Evolutionary conservation across 2,329 filamentous ascomycete genomes (phyloP), one percentile per base, ranked within the genome.

Genomic region (Colletotrichum filicis): DNA sequence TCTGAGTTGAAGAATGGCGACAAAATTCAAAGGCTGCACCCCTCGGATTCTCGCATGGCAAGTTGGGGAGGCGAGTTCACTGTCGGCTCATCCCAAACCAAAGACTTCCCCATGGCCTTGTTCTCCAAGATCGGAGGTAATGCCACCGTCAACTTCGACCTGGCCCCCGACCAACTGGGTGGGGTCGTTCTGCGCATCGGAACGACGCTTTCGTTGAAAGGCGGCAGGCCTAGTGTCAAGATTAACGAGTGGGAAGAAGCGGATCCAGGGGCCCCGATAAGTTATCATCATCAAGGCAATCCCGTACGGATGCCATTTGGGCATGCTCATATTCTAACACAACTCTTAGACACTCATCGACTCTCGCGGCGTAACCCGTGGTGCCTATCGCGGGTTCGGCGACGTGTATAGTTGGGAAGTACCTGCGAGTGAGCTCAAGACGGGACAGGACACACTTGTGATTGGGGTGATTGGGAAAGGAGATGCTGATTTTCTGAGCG

Each of bases 21-120:
- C 22, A 89, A 89, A 67, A 87, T 90, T 75, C 82, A 87, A 30
- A 84, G 87, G 56, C 91, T 91, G 89, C 89, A 91, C 74, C 88
- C 87, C 2, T 85, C 85, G 0, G 89, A 90, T 76, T 79, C 79
- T 4, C 85, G 88, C 61, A 90, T 90, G 88, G 80, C 81, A 4
- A 80, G 80, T 6, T 90, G 89, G 89, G 84, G 83, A 2, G 77
- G 84, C 9, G 87, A 85, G 0, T 89, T 87, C 76, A 89, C 87
- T 2, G 87, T 90, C 1, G 88, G 87, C 14, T 84, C 83, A 4
- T 87, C 85, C 5, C 76, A 80, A 3, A 76, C 85, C 1, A 81
- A 82, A 5, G 83, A 85, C 14, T 88, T 90, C 73, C 89, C 89
- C 1, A 91, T 91, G 89, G 89, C 89, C 1, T 79, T 90, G 11